These are phyloP conservation scores for Aspergillus leporis DNA, from an alignment of 495 filamentous ascomycete genomes.

Conservation along the genomic window DNA sequence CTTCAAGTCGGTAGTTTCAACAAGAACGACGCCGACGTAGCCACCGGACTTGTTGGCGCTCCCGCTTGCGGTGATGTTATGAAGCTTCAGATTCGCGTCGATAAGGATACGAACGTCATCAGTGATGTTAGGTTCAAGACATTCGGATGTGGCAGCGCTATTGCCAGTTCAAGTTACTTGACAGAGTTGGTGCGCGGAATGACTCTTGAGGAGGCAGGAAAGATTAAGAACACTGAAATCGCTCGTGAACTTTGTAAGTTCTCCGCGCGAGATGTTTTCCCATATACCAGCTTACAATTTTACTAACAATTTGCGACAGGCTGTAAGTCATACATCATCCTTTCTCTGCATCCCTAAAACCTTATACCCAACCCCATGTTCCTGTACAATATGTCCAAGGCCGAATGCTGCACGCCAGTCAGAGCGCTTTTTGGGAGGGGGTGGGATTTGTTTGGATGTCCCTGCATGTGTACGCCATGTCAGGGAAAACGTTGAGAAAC, in stretches of 20 bases:
- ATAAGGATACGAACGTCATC: slow-evolving; percentile 85
- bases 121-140: slow-evolving; percentile 97
- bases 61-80: slow-evolving; percentile 91
- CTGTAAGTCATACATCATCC: background rate
- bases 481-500: background rate
- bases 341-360: background rate
- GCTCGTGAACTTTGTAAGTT: slow-evolving; percentile 84
- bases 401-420: background rate
- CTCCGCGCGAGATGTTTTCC: slow-evolving; percentile 53
- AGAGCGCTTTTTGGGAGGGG: background rate
- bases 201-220: slow-evolving; percentile 90
- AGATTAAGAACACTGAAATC: slow-evolving; percentile 95
- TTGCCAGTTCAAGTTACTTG: slow-evolving; percentile 85
- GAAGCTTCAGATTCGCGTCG: slow-evolving; percentile 97
- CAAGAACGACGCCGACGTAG: slow-evolving; percentile 85
- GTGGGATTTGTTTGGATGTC: background rate
- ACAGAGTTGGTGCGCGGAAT: slow-evolving; percentile 93
- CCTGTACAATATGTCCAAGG: background rate
- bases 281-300: background rate
- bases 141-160: slow-evolving; percentile 95
- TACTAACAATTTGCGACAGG: background rate
- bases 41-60: slow-evolving; percentile 95
- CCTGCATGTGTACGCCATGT: background rate
- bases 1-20: slow-evolving; percentile 86
- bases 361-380: background rate